phyloP scores from a whole-genome alignment of 2,329 filamentous ascomycete species.

The Claviceps monticola region DNA sequence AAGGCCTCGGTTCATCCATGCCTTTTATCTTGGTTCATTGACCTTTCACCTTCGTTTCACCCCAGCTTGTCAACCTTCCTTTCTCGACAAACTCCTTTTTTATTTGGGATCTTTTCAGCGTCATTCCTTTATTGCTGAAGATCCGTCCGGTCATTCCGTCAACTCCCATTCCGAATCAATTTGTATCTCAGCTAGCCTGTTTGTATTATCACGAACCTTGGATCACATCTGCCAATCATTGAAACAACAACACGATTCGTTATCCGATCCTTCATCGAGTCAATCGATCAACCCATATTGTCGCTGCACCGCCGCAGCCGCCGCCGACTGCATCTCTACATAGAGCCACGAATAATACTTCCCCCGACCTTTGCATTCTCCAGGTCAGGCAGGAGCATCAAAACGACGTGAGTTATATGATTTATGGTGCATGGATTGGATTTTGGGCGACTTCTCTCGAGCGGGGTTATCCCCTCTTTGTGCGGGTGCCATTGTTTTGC shows the following conservation, averaged over 20 bases:
- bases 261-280: background rate
- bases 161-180: conserved; percentile 4
- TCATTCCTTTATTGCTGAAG: conserved; percentile 19
- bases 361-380: background rate
- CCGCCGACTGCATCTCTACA: background rate
- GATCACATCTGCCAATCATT: background rate
- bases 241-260: background rate
- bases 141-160: conserved; percentile 26
- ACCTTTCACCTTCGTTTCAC: background rate
- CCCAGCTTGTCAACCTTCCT: background rate
- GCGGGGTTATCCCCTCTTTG: background rate
- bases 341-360: background rate
- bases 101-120: conserved; percentile 10
- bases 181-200: background rate
- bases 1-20: background rate
- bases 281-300: background rate
- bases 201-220: background rate
- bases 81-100: background rate
- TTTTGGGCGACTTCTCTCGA: background rate
- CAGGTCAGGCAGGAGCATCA: background rate
- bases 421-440: background rate
- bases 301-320: background rate
- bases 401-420: conserved; percentile 1
- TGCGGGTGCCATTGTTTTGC: conserved; percentile 3
- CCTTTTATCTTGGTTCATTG: background rate